Conservation (phyloP, 345 rosid genomes). For the Moricandia moricandioides region DNA sequence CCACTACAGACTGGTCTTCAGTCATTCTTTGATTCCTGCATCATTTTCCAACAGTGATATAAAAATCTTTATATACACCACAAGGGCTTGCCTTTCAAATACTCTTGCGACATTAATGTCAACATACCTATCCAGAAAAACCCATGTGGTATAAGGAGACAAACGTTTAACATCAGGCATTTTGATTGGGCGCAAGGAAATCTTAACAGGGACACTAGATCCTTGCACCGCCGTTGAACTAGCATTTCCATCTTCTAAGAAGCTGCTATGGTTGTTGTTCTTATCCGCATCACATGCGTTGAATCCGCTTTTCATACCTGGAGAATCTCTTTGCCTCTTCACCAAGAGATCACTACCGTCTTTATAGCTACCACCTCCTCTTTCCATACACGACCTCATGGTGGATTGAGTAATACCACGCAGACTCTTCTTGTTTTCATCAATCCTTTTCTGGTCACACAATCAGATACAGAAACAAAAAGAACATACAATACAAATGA, state of each 20-base stretch:
- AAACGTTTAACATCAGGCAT: constrained; percentile 73
- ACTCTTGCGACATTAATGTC: no score
- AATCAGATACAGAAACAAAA: constrained; percentile 21
- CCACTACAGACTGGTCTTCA: constrained; percentile 95
- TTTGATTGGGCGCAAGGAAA: constrained; percentile 71
- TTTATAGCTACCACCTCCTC: constrained; percentile 45
- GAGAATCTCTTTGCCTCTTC: constrained; percentile 74
- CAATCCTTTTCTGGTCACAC: constrained; percentile 62
- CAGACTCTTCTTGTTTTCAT: constrained; percentile 68
- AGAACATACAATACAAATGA: background rate
- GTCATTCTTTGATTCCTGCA: constrained; percentile 99
- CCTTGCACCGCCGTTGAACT: constrained; percentile 68
- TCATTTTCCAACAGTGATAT: background rate
- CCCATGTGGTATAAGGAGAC: constrained; percentile 96
- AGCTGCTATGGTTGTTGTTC: constrained; percentile 37
- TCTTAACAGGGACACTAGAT: constrained; percentile 70
- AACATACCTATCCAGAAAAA: constrained; percentile 85
- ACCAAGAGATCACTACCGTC: constrained; percentile 57
- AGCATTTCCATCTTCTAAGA: constrained; percentile 56
- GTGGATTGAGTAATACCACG: constrained; percentile 52
- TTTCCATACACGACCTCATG: constrained; percentile 51
- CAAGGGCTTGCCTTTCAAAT: background rate
- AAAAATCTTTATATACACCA: background rate
- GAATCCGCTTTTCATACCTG: constrained; percentile 58
- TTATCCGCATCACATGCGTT: constrained; percentile 54